Evolutionary conservation across 345 rosid species (phyloP).

Genomic region (Linum tenue): DNA sequence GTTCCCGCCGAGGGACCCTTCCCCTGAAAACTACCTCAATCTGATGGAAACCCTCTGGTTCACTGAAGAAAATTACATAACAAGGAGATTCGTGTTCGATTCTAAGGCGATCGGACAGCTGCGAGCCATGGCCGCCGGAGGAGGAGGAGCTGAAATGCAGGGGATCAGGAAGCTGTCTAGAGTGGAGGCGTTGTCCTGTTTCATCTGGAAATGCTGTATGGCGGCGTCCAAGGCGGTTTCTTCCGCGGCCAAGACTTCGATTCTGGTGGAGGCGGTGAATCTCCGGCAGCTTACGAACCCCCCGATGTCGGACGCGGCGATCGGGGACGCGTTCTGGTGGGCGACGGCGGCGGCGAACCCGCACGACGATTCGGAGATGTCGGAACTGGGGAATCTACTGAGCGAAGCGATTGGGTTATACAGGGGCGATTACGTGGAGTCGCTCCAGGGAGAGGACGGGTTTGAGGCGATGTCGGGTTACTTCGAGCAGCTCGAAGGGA

Average conservation of each 20-base stretch:
- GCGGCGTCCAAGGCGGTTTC: neutral
- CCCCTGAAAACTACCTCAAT: neutral
- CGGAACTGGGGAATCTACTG: neutral
- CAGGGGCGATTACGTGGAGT: constrained; percentile 3
- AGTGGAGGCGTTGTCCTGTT: neutral
- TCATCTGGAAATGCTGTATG: neutral
- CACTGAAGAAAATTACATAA: neutral
- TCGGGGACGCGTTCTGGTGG: constrained; percentile 15
- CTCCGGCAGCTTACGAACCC: constrained; percentile 18
- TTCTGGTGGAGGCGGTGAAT: constrained; percentile 18
- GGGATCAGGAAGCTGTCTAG: neutral
- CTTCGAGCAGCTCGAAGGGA: constrained; percentile 1
- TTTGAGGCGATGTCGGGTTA: constrained; percentile 8
- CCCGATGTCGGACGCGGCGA: constrained; percentile 9
- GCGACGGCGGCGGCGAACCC: neutral
- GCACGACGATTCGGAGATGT: neutral
- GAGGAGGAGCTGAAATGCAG: neutral
- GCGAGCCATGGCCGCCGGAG: neutral
- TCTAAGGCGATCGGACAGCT: neutral
- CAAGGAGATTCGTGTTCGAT: neutral
- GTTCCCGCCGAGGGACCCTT: neutral
- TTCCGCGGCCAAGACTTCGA: neutral
- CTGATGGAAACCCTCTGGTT: neutral
- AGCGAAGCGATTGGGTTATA: constrained; percentile 13
- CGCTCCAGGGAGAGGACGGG: constrained; percentile 14